Percentiles rank a stretch among this genome's conserved stretches.
Evolutionary conservation across 2,329 filamentous ascomycete genomes (phyloP).

Genomic region (Reticulascus tulasneorum): DNA sequence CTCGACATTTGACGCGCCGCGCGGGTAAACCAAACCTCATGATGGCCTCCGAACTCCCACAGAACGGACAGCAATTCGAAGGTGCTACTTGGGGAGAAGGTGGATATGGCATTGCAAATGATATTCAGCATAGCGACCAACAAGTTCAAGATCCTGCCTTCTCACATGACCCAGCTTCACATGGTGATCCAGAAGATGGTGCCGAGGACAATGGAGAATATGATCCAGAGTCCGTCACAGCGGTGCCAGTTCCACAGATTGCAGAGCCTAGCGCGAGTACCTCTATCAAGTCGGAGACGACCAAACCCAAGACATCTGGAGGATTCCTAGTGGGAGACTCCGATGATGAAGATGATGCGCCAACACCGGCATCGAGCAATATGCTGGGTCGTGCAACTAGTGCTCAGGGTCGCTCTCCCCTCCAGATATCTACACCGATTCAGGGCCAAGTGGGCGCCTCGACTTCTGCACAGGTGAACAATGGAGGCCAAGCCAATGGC

Average conservation of each 20-base stretch:
- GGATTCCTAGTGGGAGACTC: constrained; percentile 59
- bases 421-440: constrained; percentile 8
- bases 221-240: constrained; percentile 52
- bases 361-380: constrained; percentile 7
- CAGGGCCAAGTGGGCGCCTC: constrained; percentile 9
- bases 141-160: constrained; percentile 45
- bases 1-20: too few relatives aligned
- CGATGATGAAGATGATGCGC: constrained; percentile 48
- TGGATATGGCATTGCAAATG: constrained; percentile 52
- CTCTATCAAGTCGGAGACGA: constrained; percentile 20
- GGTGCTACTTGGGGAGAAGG: constrained; percentile 48
- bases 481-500: too few relatives aligned
- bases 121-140: constrained; percentile 52
- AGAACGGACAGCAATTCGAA: constrained; percentile 24
- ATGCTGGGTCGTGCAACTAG: constrained; percentile 1
- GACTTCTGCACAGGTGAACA: constrained; percentile 14
- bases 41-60: constrained; percentile 14
- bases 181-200: constrained; percentile 38
- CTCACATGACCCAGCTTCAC: constrained; percentile 39
- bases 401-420: constrained; percentile 2
- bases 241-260: constrained; percentile 23
- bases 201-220: constrained; percentile 54
- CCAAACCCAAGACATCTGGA: constrained; percentile 57
- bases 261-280: constrained; percentile 21
- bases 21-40: too few relatives aligned